Conservation (phyloP, 1,139 yeast species). For the Suhomyces anneliseae region DNA sequence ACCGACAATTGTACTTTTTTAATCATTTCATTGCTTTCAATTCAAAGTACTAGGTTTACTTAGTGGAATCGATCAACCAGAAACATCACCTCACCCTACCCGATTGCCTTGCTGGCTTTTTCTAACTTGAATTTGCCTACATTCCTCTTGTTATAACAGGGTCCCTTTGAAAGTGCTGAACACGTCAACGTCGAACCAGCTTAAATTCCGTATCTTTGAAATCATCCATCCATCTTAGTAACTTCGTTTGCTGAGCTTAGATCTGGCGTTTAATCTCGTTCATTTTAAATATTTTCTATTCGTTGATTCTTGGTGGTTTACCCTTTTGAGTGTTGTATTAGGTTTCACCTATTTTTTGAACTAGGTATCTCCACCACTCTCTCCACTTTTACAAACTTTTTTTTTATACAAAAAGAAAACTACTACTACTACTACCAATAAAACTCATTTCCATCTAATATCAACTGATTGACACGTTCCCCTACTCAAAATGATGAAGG, state of each 20-base stretch:
- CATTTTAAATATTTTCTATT: too few relatives aligned
- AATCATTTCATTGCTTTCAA: conserved; percentile 2
- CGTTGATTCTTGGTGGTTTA: too few relatives aligned
- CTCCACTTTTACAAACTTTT: too few relatives aligned
- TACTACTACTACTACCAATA: not conserved
- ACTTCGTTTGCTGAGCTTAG: too few relatives aligned
- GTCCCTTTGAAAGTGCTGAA: not conserved
- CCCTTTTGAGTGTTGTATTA: too few relatives aligned
- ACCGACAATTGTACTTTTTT: conserved; percentile 1
- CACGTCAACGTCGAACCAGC: not conserved
- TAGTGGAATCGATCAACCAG: not conserved
- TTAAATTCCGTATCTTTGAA: too few relatives aligned
- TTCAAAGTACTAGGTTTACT: not conserved
- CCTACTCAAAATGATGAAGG: conserved; percentile 46
- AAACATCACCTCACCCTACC: not conserved
- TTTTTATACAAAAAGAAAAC: not conserved
- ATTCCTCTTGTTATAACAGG: not conserved
- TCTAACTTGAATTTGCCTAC: not conserved
- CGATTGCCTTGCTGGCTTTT: not conserved
- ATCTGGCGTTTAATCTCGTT: too few relatives aligned
- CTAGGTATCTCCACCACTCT: too few relatives aligned
- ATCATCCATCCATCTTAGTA: too few relatives aligned
- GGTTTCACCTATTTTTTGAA: too few relatives aligned
- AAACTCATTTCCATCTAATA: not conserved
- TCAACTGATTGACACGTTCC: not conserved